A percentile compares a stretch with the other conserved stretches of the same genome.
Conservation (phyloP, 2,329 filamentous ascomycete genomes). For the Hypoxylon sp. region DNA sequence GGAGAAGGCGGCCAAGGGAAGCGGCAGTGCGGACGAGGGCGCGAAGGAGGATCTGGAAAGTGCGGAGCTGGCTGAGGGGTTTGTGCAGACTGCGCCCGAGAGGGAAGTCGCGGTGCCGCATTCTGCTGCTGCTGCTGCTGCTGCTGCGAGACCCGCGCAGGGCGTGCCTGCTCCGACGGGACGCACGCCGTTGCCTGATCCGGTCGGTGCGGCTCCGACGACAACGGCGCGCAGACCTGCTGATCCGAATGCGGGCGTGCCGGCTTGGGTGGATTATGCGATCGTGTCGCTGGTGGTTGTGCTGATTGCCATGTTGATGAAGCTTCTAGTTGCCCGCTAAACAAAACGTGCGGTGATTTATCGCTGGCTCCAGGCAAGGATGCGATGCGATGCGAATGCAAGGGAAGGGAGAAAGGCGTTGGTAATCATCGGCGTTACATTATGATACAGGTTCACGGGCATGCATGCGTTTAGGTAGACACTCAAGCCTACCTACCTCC, state of each 20-base stretch:
- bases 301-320: conserved; percentile 74
- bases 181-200: conserved; percentile 41
- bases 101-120: conserved; percentile 34
- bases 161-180: conserved; percentile 43
- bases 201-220: conserved; percentile 19
- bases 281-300: conserved; percentile 78
- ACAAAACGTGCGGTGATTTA: no score
- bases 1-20: conserved; percentile 48
- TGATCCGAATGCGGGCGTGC: conserved; percentile 60
- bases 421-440: no score
- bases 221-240: conserved; percentile 22
- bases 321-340: conserved; percentile 54
- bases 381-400: no score
- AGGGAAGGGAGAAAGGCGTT: conserved; percentile 26
- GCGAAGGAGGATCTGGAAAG: conserved; percentile 51
- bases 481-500: no score
- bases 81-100: conserved; percentile 59
- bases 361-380: no score
- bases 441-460: no score
- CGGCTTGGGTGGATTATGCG: conserved; percentile 81
- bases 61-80: conserved; percentile 65
- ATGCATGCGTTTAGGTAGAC: no score
- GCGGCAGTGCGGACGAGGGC: conserved; percentile 10
- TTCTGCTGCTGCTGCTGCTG: conserved; percentile 21
- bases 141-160: conserved; percentile 39